phyloP scores from a whole-genome alignment of 2,329 filamentous ascomycete species.

The Colletotrichum sp. region DNA sequence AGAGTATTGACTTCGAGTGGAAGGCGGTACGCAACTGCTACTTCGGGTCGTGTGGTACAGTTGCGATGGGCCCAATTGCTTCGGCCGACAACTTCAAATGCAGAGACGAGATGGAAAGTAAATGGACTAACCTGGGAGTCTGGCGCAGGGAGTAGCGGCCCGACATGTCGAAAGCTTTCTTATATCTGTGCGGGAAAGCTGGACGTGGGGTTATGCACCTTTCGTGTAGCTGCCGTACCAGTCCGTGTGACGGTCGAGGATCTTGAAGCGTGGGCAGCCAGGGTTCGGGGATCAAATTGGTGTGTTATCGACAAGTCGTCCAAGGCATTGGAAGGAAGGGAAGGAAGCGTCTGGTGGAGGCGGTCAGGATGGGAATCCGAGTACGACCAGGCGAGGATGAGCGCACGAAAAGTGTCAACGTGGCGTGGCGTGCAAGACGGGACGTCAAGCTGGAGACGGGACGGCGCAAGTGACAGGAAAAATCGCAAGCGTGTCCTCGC shows the following conservation, averaged over 20 bases:
- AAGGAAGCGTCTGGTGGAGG: neutral
- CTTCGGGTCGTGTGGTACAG: neutral
- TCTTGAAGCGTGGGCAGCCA: neutral
- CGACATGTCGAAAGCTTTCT: conserved; percentile 33
- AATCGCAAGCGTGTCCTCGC: conserved; percentile 11
- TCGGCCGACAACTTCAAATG: conserved; percentile 1
- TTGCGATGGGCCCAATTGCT: neutral
- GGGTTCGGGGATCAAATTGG: neutral
- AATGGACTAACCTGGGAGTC: conserved; percentile 38
- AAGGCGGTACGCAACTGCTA: neutral
- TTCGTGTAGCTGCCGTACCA: conserved; percentile 17
- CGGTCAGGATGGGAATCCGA: conserved; percentile 10
- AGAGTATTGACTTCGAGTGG: neutral
- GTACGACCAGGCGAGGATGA: conserved; percentile 5
- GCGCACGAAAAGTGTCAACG: neutral
- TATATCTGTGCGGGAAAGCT: conserved; percentile 3
- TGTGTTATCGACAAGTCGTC: neutral
- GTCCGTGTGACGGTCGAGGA: conserved; percentile 10
- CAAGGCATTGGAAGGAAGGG: neutral
- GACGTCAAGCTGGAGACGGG: neutral
- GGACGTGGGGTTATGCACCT: conserved; percentile 19
- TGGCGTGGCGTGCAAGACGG: conserved; percentile 8
- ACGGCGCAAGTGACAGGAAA: conserved; percentile 6
- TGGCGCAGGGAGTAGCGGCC: conserved; percentile 42
- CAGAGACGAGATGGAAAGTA: neutral